Percentiles rank a stretch among this genome's conserved stretches.
These are phyloP conservation scores for Aspergillus quadricinctus DNA, from an alignment of 2,329 filamentous ascomycete species.

Conservation along the genomic window DNA sequence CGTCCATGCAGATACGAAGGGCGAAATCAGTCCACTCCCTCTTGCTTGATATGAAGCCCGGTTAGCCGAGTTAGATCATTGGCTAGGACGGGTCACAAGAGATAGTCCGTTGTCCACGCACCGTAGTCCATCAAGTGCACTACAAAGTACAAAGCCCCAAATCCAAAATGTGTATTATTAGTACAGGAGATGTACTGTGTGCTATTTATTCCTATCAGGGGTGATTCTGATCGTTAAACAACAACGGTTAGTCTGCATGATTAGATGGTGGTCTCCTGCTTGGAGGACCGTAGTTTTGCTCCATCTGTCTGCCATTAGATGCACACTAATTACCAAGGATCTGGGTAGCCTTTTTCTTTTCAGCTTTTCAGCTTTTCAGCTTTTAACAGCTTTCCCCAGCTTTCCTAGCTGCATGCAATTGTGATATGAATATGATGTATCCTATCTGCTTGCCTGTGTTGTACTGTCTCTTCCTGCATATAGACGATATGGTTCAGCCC, in stretches of 20 bases:
- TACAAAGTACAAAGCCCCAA: too few relatives aligned
- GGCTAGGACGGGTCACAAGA: background rate
- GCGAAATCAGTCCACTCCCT: background rate
- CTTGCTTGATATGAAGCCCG: background rate
- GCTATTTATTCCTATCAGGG: too few relatives aligned
- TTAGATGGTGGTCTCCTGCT: too few relatives aligned
- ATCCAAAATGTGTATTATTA: background rate
- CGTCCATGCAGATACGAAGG: background rate
- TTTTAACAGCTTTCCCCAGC: background rate
- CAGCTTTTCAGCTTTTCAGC: background rate
- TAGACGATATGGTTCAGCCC: conserved; percentile 6
- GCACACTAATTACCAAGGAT: background rate
- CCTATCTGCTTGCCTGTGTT: background rate
- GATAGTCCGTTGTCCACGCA: background rate
- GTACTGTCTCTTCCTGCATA: conserved; percentile 4
- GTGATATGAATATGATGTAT: background rate
- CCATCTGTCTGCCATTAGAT: background rate
- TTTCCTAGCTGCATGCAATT: conserved; percentile 15
- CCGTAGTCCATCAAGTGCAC: too few relatives aligned
- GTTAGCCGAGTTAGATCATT: background rate
- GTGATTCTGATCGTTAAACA: too few relatives aligned
- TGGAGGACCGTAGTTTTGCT: background rate
- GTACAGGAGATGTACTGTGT: background rate
- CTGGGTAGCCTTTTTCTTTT: background rate
- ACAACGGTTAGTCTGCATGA: too few relatives aligned